Base-by-base conservation (phyloP, 2,329 filamentous ascomycete species). In the Fusarium scirpi region DNA sequence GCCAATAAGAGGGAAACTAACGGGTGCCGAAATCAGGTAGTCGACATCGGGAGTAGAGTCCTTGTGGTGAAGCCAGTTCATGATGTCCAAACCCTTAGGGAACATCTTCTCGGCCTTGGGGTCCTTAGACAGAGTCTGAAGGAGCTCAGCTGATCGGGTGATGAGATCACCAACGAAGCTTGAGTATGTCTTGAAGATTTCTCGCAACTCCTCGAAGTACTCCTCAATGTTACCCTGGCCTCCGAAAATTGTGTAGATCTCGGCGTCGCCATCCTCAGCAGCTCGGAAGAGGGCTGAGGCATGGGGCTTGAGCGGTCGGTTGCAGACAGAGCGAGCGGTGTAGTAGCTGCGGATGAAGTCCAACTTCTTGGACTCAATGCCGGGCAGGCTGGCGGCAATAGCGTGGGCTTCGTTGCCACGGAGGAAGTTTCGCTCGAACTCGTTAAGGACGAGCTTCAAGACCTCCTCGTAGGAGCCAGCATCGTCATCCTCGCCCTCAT, bases 211-310 rank as follows among this genome's bases (percentile, higher is more conserved):
- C 74, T 99, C 95, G 77, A 99, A 99, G 83, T 99, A 99, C 83
- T 99, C 97, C 82, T 99, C 95, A 70, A 99, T 98, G 82, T 99
- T 99, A 75, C 96, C 96, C 81, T 99, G 96, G 9, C 96, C 96
- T 65, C 96, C 96, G 74, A 98, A 97, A 67, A 99, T 94, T 71
- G 91, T 94, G 84, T 97, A 99, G 65, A 99, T 89, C 75, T 89
- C 91, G 58, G 94, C 94, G 59, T 91, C 90, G 67, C 89, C 91
- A 69, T 98, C 94, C 48, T 92, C 90, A 12, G 94, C 94, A 53
- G 96, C 95, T 73, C 96, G 89, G 78, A 98, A 89, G 48, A 99
- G 87, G 38, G 96, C 97, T 43, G 97, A 98, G 79, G 97, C 93
- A 80, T 99, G 95, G 29, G 93, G 89, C 83, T 94, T 94, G 79